Conservation (phyloP, 306 rosid species). For the Dalbergia cochinchinensis region DNA sequence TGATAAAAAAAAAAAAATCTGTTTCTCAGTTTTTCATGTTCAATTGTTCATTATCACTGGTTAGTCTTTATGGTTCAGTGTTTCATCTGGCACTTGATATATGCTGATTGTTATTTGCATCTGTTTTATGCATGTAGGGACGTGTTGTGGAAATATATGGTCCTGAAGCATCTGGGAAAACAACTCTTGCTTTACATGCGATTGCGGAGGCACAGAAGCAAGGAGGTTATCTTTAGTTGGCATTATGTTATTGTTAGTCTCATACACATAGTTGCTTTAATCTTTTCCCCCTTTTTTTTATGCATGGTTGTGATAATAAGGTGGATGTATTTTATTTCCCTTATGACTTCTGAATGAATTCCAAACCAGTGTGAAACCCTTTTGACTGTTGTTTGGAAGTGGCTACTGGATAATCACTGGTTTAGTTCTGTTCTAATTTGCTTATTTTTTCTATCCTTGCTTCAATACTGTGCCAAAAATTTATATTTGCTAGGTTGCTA, state of each 20-base stretch:
- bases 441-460: too few species aligned
- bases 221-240: conserved; percentile 71
- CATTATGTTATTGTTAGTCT: not conserved
- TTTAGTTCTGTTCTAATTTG: too few species aligned
- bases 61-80: conserved; percentile 5
- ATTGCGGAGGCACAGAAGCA: conserved; percentile 94
- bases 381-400: too few species aligned
- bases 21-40: not conserved
- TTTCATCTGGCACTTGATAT: conserved; percentile 2
- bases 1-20: not conserved
- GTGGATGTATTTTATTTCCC: not conserved
- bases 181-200: conserved; percentile 89
- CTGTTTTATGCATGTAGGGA: conserved; percentile 61
- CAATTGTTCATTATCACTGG: conserved; percentile 1
- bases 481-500: too few species aligned
- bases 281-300: not conserved
- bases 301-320: conserved; percentile 1
- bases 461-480: too few species aligned
- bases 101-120: conserved; percentile 42
- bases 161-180: conserved; percentile 96
- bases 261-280: not conserved
- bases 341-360: not conserved
- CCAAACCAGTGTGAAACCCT: too few species aligned
- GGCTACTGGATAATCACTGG: too few species aligned
- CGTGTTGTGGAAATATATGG: conserved; percentile 95